Base-by-base conservation (phyloP, 768 basidiomycete genomes). In the Lactarius trivialis region DNA sequence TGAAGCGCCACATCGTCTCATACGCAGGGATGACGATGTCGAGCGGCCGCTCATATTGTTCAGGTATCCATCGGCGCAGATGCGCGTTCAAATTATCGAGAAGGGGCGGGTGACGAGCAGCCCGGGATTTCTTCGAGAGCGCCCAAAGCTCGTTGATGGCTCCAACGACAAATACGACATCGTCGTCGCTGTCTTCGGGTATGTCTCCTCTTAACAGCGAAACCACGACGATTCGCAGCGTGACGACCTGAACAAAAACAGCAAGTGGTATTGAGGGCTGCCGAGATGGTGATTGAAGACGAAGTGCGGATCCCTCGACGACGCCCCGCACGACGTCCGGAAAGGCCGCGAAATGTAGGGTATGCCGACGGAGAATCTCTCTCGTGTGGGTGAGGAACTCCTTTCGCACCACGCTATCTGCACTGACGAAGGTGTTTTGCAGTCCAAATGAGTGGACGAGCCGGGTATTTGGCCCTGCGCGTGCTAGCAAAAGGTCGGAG, bases 1-100 rank as follows among this genome's bases (percentile, higher is more conserved):
- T 73, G 24, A 85, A 77, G 14, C 83, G 78, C 85, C 85, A 86
- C 50, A 85, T 71, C 0, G 81, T 82, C 68, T 86, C 85, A 75
- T 82, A 86, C 0, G 80, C 72, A 0, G 85, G 85, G 49, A 86
- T 77, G 58, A 86, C 75, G 60, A 77, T 76, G 51, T 85, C 76
- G 17, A 85, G 70, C 0, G 81, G 79, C 41, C 79, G 75, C 1
- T 73, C 71, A 55, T 73, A 75, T 4, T 21, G 32, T 60, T 1
- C 45, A 4, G 78, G 76, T 28, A 85, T 63, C 63, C 85, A 78
- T 1, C 59, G 68, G 3, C 74, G 70, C 24, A 85, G 70, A 52
- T 72, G 72, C 3, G 50, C 6, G 52, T 76, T 76, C 6, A 83
- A 70, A 1, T 68, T 68, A 14, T 61, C 64, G 14, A 80, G 72